Percentiles rank a stretch among this genome's conserved stretches.
Evolutionary conservation across 192 early-diverging fungal species (phyloP).

Genomic region (Jimgerdemannia lactiflua): DNA sequence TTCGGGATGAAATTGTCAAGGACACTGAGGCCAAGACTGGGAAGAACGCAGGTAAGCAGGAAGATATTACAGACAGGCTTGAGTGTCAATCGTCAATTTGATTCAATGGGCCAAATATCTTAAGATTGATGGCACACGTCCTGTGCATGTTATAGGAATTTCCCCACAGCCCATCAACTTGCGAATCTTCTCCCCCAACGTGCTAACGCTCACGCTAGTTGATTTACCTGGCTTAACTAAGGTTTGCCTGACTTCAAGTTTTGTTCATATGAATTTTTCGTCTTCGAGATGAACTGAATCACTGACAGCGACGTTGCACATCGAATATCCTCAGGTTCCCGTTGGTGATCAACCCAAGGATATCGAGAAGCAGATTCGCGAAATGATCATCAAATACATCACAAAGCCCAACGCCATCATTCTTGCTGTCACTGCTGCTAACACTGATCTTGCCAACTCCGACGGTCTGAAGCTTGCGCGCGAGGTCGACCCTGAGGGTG

Average conservation of each 20-base stretch:
- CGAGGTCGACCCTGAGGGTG: slow-evolving; percentile 98
- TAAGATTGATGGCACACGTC: no score
- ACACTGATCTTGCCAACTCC: slow-evolving; percentile 99
- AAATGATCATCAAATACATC: slow-evolving; percentile 99
- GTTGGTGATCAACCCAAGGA: slow-evolving; percentile 99
- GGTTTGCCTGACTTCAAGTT: slow-evolving; percentile 17
- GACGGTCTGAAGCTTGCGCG: slow-evolving; percentile 98
- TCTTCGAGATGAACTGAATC: neutral
- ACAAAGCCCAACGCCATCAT: slow-evolving; percentile 98
- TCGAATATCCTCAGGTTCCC: slow-evolving; percentile 59
- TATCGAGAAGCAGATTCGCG: slow-evolving; percentile 97
- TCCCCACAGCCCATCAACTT: slow-evolving; percentile 98
- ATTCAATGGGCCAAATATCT: neutral
- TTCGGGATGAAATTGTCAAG: slow-evolving; percentile 91
- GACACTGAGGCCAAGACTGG: slow-evolving; percentile 92
- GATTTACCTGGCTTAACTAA: slow-evolving; percentile 99
- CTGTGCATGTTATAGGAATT: slow-evolving; percentile 55
- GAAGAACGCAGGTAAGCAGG: slow-evolving; percentile 57
- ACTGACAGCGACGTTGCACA: neutral
- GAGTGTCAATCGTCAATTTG: neutral
- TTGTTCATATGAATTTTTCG: neutral
- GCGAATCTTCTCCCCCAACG: slow-evolving; percentile 96
- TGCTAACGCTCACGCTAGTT: slow-evolving; percentile 97
- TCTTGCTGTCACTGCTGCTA: slow-evolving; percentile 95
- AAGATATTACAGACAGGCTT: neutral